Conservation (phyloP, 164 flowering plant genomes). For the Buxus sempervirens region DNA sequence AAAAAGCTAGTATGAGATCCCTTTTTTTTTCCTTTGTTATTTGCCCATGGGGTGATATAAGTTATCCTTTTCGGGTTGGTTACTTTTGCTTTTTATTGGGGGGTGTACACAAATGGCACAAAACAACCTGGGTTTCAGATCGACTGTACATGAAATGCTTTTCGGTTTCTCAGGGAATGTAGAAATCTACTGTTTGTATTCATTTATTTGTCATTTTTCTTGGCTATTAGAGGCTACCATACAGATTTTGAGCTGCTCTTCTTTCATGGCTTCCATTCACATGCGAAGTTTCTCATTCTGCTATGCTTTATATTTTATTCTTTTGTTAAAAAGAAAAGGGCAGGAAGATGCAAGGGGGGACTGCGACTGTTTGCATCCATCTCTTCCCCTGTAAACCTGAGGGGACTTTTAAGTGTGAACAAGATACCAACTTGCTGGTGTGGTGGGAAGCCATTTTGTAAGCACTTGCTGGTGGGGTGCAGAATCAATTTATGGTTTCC, state of each 20-base stretch:
- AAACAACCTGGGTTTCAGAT: conserved; percentile 11
- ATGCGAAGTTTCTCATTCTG: conserved; percentile 16
- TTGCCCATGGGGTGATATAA: conserved; percentile 18
- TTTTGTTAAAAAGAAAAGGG: not conserved
- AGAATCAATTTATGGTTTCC: too few relatives aligned
- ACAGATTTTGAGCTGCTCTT: conserved; percentile 21
- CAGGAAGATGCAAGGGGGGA: too few relatives aligned
- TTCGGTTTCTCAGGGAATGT: conserved; percentile 21
- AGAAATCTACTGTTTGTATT: conserved; percentile 24
- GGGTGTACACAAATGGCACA: too few relatives aligned
- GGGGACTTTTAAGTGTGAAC: too few relatives aligned
- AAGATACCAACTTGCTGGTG: too few relatives aligned
- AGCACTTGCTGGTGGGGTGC: too few relatives aligned
- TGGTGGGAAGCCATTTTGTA: too few relatives aligned
- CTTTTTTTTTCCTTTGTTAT: conserved; percentile 8
- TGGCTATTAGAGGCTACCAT: conserved; percentile 33
- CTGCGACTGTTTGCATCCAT: too few relatives aligned
- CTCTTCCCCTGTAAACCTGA: too few relatives aligned
- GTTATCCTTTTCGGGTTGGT: conserved; percentile 11
- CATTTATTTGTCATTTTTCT: conserved; percentile 20
- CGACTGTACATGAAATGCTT: conserved; percentile 42
- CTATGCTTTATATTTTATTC: not conserved
- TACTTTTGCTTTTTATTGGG: too few relatives aligned
- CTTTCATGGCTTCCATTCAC: conserved; percentile 26
- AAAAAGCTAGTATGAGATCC: conserved; percentile 27